Conservation (phyloP, 495 filamentous ascomycete genomes). For the Rusavskia elegans region DNA sequence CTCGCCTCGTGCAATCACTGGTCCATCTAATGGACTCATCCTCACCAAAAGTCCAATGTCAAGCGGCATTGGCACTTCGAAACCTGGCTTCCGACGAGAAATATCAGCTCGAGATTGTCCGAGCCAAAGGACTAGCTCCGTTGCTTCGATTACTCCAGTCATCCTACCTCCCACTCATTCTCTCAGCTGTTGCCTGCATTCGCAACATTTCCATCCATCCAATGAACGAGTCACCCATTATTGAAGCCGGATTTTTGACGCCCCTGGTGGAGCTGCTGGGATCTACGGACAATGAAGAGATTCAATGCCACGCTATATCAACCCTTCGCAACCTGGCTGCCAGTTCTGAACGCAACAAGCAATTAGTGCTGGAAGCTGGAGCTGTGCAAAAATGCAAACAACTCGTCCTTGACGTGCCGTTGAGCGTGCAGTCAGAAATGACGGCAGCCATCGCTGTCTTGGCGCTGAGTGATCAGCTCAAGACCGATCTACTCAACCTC, state of each 20-base stretch:
- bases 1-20: conserved; percentile 76
- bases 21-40: conserved; percentile 95
- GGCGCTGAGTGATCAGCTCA: conserved; percentile 88
- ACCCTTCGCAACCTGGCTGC: conserved; percentile 91
- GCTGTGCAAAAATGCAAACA: conserved; percentile 98
- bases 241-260: conserved; percentile 89
- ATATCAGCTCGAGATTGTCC: conserved; percentile 95
- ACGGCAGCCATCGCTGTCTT: conserved; percentile 97
- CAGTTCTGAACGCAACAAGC: conserved; percentile 93
- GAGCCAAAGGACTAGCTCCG: conserved; percentile 66
- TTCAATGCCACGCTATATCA: conserved; percentile 96
- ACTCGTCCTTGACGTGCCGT: conserved; percentile 78
- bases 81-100: conserved; percentile 97
- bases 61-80: conserved; percentile 83
- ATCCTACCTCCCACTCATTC: conserved; percentile 84
- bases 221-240: conserved; percentile 98
- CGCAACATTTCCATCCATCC: conserved; percentile 98
- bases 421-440: conserved; percentile 97
- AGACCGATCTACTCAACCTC: conserved; percentile 75
- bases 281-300: conserved; percentile 94
- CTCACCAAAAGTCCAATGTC: conserved; percentile 95
- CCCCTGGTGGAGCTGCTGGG: conserved; percentile 87
- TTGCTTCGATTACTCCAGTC: conserved; percentile 83
- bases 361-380: conserved; percentile 85
- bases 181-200: conserved; percentile 95